phyloP scores from a whole-genome alignment of 192 early-diverging fungal genomes.

The Entomortierella lignicola region DNA sequence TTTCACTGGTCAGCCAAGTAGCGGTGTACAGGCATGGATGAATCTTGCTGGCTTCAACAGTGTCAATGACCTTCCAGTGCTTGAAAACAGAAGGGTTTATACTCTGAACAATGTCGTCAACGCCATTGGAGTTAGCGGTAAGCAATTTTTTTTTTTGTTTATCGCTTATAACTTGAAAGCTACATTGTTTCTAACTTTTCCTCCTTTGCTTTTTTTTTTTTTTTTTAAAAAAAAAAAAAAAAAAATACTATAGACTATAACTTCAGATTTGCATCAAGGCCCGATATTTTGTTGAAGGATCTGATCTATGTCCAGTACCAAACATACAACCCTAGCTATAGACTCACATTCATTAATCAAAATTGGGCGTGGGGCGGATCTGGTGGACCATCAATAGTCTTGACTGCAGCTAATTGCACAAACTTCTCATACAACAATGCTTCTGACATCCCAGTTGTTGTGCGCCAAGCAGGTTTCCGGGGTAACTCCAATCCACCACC shows the following conservation, averaged over 20 bases:
- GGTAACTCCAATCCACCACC: constrained; percentile 5
- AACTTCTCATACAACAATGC: not conserved
- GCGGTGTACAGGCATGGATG: not conserved
- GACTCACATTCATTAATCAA: constrained; percentile 45
- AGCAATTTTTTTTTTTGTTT: not conserved
- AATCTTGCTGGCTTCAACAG: constrained; percentile 3
- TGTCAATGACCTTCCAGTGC: not conserved
- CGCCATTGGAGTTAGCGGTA: constrained; percentile 10
- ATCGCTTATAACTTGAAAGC: not conserved
- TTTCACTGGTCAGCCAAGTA: not conserved
- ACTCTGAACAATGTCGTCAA: constrained; percentile 23
- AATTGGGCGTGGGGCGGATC: constrained; percentile 12
- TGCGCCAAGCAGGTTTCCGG: not conserved
- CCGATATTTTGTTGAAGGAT: constrained; percentile 59
- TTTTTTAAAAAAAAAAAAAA: constrained; percentile 9
- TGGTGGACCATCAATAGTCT: not conserved
- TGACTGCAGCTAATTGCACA: not conserved
- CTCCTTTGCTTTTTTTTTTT: not conserved
- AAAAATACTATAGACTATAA: constrained; percentile 51
- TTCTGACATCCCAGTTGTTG: not conserved
- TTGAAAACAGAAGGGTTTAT: constrained; percentile 5
- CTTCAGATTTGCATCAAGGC: constrained; percentile 52
- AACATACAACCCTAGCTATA: constrained; percentile 11
- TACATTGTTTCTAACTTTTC: not conserved
- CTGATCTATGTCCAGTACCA: constrained; percentile 57